Evolutionary conservation across 768 basidiomycete genomes (phyloP).

Genomic region (Rubroboletus satanas): DNA sequence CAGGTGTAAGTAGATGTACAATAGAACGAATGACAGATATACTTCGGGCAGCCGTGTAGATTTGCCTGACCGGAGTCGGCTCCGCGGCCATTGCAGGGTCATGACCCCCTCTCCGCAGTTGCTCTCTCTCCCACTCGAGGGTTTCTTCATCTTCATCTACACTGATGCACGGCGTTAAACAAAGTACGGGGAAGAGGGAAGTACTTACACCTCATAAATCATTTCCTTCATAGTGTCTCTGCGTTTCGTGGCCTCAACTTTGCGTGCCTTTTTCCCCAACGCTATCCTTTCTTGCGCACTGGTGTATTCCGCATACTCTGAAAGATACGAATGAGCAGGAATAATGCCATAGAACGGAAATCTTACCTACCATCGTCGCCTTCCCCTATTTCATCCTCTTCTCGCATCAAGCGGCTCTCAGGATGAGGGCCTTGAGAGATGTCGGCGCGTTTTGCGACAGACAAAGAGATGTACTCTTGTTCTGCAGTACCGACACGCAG

Average conservation of each 20-base stretch:
- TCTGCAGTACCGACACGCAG: constrained; percentile 48
- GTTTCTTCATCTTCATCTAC: constrained; percentile 84
- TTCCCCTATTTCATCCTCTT: constrained; percentile 86
- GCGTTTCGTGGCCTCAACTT: constrained; percentile 61
- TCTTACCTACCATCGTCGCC: constrained; percentile 72
- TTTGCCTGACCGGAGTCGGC: constrained; percentile 43
- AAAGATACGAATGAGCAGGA: constrained; percentile 5
- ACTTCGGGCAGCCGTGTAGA: constrained; percentile 75
- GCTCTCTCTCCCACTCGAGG: constrained; percentile 81
- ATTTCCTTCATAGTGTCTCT: constrained; percentile 72
- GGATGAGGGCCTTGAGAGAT: constrained; percentile 73
- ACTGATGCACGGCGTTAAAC: constrained; percentile 32
- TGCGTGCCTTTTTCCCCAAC: constrained; percentile 76
- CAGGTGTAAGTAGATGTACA: constrained; percentile 10
- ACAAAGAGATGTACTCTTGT: constrained; percentile 78
- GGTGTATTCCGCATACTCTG: constrained; percentile 85
- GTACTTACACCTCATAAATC: constrained; percentile 74
- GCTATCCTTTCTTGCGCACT: constrained; percentile 85
- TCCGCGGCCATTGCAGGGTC: constrained; percentile 35
- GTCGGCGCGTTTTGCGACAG: constrained; percentile 55
- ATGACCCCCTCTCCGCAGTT: constrained; percentile 72
- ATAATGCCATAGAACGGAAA: background rate
- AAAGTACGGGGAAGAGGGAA: background rate
- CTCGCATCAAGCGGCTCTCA: constrained; percentile 73
- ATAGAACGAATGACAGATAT: constrained; percentile 22